Evolutionary conservation across 2,329 filamentous ascomycete species (phyloP).

Genomic region (Dendryphion nanum): DNA sequence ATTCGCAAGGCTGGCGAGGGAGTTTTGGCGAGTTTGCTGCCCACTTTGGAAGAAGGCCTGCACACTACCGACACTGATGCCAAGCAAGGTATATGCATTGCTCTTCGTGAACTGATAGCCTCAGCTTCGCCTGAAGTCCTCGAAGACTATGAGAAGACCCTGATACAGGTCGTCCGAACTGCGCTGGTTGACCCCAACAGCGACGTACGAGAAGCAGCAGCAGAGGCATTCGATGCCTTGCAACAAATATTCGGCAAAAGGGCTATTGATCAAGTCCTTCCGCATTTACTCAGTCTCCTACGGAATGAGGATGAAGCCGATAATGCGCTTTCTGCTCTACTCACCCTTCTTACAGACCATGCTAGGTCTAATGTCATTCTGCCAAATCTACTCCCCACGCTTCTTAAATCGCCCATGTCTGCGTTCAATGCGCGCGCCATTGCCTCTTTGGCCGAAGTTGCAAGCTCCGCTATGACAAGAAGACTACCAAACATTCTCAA

Average conservation of each 20-base stretch:
- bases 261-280: conserved; percentile 91
- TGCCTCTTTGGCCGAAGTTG: conserved; percentile 89
- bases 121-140: conserved; percentile 85
- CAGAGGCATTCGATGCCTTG: conserved; percentile 93
- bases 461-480: conserved; percentile 85
- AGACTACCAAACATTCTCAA: conserved; percentile 88
- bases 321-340: conserved; percentile 85
- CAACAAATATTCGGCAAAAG: conserved; percentile 93
- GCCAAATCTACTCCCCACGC: conserved; percentile 90
- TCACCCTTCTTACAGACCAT: conserved; percentile 90
- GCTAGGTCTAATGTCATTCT: conserved; percentile 94
- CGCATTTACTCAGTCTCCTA: conserved; percentile 85
- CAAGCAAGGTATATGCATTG: conserved; percentile 96
- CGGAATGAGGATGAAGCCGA: conserved; percentile 83
- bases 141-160: conserved; percentile 90
- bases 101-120: conserved; percentile 86
- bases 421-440: conserved; percentile 93
- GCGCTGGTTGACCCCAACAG: conserved; percentile 86
- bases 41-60: conserved; percentile 88
- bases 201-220: conserved; percentile 91
- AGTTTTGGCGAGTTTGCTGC: conserved; percentile 81
- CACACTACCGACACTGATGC: conserved; percentile 89
- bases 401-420: conserved; percentile 86
- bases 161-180: conserved; percentile 90
- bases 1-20: conserved; percentile 96